Evolutionary conservation across 2,329 filamentous ascomycete species (phyloP).

Genomic region (Fusarium luffae): DNA sequence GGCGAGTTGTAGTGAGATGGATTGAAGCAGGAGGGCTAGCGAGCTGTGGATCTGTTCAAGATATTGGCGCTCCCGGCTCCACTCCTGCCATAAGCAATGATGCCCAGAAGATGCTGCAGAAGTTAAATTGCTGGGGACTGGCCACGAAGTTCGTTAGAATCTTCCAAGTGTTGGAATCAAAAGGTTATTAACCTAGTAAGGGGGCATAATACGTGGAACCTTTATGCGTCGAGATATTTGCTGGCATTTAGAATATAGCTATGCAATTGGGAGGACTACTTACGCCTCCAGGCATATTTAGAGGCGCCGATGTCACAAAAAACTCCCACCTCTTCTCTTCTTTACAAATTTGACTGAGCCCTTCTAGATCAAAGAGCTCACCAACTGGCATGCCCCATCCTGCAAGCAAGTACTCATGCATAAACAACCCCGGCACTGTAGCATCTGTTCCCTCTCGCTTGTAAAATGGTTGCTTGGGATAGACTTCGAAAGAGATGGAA

Average conservation of each 20-base stretch:
- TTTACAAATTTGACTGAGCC: not conserved
- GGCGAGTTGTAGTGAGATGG: not conserved
- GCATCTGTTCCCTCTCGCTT: not conserved
- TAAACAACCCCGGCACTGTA: not conserved
- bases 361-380: not conserved
- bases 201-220: no score
- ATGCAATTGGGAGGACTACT: constrained; percentile 9
- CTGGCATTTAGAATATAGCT: constrained; percentile 2
- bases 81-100: not conserved
- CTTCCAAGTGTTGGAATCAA: not conserved
- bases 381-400: constrained; percentile 5
- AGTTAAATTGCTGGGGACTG: not conserved
- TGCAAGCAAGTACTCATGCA: constrained; percentile 6
- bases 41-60: not conserved
- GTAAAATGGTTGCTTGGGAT: not conserved
- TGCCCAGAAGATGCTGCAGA: constrained; percentile 3
- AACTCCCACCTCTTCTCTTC: constrained; percentile 11
- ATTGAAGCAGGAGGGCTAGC: not conserved
- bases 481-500: not conserved
- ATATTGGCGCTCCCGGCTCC: not conserved
- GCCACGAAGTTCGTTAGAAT: not conserved
- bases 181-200: not conserved
- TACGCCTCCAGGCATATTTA: constrained; percentile 7
- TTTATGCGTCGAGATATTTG: fast-evolving
- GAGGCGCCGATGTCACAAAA: constrained; percentile 1